A percentile compares a stretch with the other conserved stretches of the same genome.
phyloP scores from a whole-genome alignment of 2,329 filamentous ascomycete species.

The Ceratocystis cacaofunesta region DNA sequence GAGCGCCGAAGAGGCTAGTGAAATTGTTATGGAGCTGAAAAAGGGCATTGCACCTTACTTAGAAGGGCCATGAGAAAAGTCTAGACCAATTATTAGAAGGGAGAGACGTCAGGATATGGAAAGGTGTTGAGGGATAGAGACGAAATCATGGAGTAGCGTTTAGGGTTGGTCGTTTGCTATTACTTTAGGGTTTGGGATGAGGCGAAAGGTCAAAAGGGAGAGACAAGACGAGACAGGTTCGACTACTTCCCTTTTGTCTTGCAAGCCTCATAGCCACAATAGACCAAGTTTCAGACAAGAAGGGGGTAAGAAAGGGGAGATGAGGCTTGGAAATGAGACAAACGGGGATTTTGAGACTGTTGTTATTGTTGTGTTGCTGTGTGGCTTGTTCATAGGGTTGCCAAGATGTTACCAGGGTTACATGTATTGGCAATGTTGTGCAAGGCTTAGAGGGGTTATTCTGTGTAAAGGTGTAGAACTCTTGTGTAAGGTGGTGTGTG shows the following conservation, averaged over 20 bases:
- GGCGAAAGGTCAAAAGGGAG: no score
- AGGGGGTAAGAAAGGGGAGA: background rate
- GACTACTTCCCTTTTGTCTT: no score
- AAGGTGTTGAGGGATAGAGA: background rate
- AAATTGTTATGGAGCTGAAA: constrained; percentile 66
- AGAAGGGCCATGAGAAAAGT: constrained; percentile 24
- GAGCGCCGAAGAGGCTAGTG: constrained; percentile 54
- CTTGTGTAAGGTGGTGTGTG: no score
- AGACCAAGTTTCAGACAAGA: background rate
- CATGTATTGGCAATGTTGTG: background rate
- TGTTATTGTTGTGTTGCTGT: no score
- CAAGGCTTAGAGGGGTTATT: background rate
- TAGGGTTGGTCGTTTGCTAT: no score
- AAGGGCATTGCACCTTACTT: constrained; percentile 56
- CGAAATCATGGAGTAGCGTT: background rate
- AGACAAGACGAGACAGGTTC: no score
- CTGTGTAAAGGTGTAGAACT: no score
- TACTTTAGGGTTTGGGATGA: no score
- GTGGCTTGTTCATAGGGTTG: background rate
- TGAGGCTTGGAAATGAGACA: background rate
- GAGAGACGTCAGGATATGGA: background rate
- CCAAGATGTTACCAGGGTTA: background rate
- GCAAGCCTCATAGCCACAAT: background rate
- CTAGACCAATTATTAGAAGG: no score
- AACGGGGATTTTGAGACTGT: no score